Evolutionary conservation across 2,329 filamentous ascomycete species (phyloP).

Genomic region (Colletotrichum sp.): DNA sequence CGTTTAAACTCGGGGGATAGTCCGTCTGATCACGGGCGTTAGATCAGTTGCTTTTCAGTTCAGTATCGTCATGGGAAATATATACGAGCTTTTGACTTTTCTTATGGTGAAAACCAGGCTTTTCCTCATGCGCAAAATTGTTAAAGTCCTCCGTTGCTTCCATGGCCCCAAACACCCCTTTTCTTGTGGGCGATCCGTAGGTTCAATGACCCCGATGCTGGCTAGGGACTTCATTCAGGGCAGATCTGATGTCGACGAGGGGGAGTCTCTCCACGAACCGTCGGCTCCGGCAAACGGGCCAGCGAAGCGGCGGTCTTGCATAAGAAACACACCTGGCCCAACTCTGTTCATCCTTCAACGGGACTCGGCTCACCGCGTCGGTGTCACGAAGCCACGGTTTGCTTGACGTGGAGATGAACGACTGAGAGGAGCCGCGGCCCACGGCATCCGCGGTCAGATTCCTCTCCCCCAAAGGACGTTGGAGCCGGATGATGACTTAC

Average conservation of each 20-base stretch:
- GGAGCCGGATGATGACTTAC: neutral
- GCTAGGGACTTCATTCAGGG: too few relatives aligned
- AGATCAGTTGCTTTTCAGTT: neutral
- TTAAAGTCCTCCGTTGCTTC: neutral
- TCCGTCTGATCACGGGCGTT: neutral
- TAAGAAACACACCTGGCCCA: neutral
- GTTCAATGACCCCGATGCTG: neutral
- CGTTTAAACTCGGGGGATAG: neutral
- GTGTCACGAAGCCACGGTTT: neutral
- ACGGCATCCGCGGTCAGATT: neutral
- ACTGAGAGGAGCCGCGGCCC: too few relatives aligned
- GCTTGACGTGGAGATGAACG: too few relatives aligned
- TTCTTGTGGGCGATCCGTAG: neutral
- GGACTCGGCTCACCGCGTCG: neutral
- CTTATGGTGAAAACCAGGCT: neutral
- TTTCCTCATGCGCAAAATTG: neutral
- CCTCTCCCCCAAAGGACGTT: neutral
- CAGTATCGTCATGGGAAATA: neutral
- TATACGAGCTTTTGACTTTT: neutral
- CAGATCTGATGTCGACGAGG: neutral
- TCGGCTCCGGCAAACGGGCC: neutral
- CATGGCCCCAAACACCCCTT: neutral
- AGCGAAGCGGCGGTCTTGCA: neutral
- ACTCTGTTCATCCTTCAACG: neutral
- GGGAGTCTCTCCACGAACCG: neutral